Evolutionary conservation across 192 early-diverging fungal species (phyloP), one percentile per base, ranked within the genome.

Genomic region (Coemansia sp.): DNA sequence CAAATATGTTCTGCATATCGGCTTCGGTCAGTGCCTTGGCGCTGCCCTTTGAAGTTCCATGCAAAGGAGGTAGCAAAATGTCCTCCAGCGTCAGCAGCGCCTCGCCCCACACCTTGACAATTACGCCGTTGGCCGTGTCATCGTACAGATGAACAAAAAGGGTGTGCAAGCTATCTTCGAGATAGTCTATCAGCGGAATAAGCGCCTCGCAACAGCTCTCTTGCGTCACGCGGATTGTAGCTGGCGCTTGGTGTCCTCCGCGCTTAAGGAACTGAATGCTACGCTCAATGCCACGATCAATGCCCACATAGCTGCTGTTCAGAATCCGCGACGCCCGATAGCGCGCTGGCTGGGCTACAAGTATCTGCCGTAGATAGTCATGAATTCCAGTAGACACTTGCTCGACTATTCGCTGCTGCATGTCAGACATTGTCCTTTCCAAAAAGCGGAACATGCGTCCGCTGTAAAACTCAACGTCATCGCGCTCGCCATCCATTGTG

Each of bases 401-500:
- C 53, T 90, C 85, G 9, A 89, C 84, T 62, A 90, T 85, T 25
- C 77, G 75, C 45, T 83, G 79, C 45, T 81, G 79, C 64, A 87
- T 80, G 45, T 90, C 86, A 17, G 82, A 75, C 47, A 85, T 78
- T 25, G 86, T 79, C 22, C 87, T 79, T 56, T 85, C 83, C 18
- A 92, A 47, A 14, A 70, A 80, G 25, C 89, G 82, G 70, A 88
- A 88, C 23, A 87, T 85, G 53, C 83, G 82, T 27, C 87, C 86
- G 51, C 88, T 89, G 78, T 85, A 90, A 60, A 89, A 92, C 61
- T 89, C 86, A n/a, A 84, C 80, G 60, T 89, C 87, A 29, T 89
- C 86, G 40, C 81, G 82, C 60, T 89, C 90, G 27, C 84, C 84
- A 47, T 88, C 86, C 80, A 90, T 86, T 10, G 84, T 90, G 10